Conservation (phyloP, 2,329 filamentous ascomycete genomes). For the Sclerotiophoma versabilis region DNA sequence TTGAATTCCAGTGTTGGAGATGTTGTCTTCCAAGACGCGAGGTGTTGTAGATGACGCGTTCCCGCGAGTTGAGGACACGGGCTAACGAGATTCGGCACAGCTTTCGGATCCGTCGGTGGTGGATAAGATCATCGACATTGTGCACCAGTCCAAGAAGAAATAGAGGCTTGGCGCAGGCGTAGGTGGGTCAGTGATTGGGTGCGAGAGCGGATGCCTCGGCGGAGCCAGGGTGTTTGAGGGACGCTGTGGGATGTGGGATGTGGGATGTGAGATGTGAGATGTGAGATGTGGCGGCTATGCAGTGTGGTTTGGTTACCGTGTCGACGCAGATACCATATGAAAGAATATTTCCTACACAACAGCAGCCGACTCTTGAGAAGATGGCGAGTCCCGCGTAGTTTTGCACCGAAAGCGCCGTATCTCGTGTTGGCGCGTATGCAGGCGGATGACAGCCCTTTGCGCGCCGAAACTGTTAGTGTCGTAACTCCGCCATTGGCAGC, state of each 20-base stretch:
- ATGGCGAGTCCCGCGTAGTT: not conserved
- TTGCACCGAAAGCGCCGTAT: not conserved
- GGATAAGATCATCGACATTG: conserved; percentile 83
- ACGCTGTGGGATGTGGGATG: conserved; percentile 9
- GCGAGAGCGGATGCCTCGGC: not conserved
- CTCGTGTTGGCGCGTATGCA: conserved; percentile 11
- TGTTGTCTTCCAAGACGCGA: conserved; percentile 15
- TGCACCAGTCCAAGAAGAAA: conserved; percentile 67
- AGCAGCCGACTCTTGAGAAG: not conserved
- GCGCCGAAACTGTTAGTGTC: conserved; percentile 17
- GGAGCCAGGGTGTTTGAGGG: not conserved
- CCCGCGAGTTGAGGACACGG: conserved; percentile 7
- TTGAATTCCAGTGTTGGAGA: conserved; percentile 3
- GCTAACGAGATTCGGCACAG: conserved; percentile 55
- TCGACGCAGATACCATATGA: conserved; percentile 11
- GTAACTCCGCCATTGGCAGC: conserved; percentile 4
- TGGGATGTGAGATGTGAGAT: conserved; percentile 10
- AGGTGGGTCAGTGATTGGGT: conserved; percentile 6
- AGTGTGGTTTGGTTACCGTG: conserved; percentile 3
- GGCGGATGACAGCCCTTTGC: not conserved
- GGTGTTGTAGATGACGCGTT: conserved; percentile 38
- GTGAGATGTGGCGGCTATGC: conserved; percentile 8
- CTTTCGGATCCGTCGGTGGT: conserved; percentile 91
- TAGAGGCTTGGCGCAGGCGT: conserved; percentile 29
- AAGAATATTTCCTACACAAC: not conserved